Percentiles rank a stretch among this genome's conserved stretches.
These are phyloP conservation scores for Goffeauzyma gilvescens DNA, from an alignment of 768 basidiomycete species.

Conservation along the genomic window DNA sequence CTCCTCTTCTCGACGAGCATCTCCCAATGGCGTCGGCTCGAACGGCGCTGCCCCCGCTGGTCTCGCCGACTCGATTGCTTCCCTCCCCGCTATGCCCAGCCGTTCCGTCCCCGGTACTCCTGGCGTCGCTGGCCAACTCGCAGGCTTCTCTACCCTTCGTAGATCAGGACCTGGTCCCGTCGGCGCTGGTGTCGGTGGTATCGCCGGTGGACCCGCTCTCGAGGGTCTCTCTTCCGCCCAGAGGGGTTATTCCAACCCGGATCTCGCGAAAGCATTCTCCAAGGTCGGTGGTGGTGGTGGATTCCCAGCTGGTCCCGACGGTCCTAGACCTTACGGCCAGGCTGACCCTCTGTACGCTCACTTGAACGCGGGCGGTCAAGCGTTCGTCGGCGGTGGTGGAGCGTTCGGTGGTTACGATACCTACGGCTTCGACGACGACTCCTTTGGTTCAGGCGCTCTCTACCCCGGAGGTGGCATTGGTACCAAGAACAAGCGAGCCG, in stretches of 20 bases:
- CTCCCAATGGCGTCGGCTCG: slow-evolving; percentile 9
- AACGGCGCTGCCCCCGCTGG: slow-evolving; percentile 9
- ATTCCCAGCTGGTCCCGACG: slow-evolving; percentile 18
- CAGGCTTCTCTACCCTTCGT: slow-evolving; percentile 14
- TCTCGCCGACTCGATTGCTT: slow-evolving; percentile 29
- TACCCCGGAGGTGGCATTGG: slow-evolving; percentile 37
- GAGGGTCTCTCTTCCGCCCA: slow-evolving; percentile 21
- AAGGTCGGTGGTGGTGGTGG: slow-evolving; percentile 21
- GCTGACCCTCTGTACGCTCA: slow-evolving; percentile 19
- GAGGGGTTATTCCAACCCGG: slow-evolving; percentile 32
- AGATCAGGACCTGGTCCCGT: slow-evolving; percentile 14
- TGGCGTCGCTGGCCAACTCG: slow-evolving; percentile 16
- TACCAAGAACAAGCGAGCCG: slow-evolving; percentile 82
- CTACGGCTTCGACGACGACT: slow-evolving; percentile 30
- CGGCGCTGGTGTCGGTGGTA: slow-evolving; percentile 8
- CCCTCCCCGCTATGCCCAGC: slow-evolving; percentile 29
- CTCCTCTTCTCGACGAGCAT: slow-evolving; percentile 11
- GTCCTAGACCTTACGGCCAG: slow-evolving; percentile 17
- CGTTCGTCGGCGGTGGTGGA: slow-evolving; percentile 4
- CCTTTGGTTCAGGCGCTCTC: slow-evolving; percentile 30
- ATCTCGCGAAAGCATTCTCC: slow-evolving; percentile 31
- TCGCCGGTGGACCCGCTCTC: slow-evolving; percentile 11
- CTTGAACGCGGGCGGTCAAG: slow-evolving; percentile 12
- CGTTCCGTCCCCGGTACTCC: slow-evolving; percentile 33
- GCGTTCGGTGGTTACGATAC: slow-evolving; percentile 15